Evolutionary conservation across 371 early-diverging fungal genomes (phyloP).

Genomic region (Syncephalastrum sp.): DNA sequence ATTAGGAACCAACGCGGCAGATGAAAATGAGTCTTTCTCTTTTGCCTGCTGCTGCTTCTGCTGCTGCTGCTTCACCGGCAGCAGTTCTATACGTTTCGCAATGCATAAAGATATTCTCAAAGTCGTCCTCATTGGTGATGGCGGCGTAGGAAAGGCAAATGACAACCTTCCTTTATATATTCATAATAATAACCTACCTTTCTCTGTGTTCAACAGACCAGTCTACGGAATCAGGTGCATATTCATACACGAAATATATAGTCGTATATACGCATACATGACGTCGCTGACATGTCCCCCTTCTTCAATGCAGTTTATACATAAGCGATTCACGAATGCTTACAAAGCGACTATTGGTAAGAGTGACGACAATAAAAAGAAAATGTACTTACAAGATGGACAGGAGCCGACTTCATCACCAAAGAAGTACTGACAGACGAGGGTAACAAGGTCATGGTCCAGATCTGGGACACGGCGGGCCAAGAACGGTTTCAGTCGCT

Average conservation of each 20-base stretch:
- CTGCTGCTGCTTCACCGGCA: slow-evolving; percentile 3
- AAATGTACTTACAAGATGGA: not conserved
- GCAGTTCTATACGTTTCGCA: not conserved
- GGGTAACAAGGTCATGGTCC: slow-evolving; percentile 65
- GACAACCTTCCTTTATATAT: not conserved
- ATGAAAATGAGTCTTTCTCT: slow-evolving; percentile 6
- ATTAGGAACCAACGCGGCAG: not conserved
- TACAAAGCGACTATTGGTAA: slow-evolving; percentile 97
- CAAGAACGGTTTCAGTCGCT: slow-evolving; percentile 84
- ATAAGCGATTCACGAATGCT: slow-evolving; percentile 89
- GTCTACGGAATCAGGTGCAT: slow-evolving; percentile 58
- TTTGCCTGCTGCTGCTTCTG: not conserved
- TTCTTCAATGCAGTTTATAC: slow-evolving; percentile 74
- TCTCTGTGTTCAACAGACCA: slow-evolving; percentile 33
- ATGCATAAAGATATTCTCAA: too few relatives aligned
- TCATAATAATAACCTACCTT: not conserved
- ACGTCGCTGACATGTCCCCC: too few relatives aligned
- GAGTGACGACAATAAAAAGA: not conserved
- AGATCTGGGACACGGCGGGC: slow-evolving; percentile 91
- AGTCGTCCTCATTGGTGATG: slow-evolving; percentile 80
- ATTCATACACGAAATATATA: not conserved
- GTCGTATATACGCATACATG: not conserved
- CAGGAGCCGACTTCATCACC: slow-evolving; percentile 88
- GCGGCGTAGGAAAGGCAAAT: slow-evolving; percentile 79
- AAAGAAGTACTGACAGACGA: slow-evolving; percentile 82